Evolutionary conservation across 768 basidiomycete species (phyloP).

Genomic region (Gloeostereum incarnatum): DNA sequence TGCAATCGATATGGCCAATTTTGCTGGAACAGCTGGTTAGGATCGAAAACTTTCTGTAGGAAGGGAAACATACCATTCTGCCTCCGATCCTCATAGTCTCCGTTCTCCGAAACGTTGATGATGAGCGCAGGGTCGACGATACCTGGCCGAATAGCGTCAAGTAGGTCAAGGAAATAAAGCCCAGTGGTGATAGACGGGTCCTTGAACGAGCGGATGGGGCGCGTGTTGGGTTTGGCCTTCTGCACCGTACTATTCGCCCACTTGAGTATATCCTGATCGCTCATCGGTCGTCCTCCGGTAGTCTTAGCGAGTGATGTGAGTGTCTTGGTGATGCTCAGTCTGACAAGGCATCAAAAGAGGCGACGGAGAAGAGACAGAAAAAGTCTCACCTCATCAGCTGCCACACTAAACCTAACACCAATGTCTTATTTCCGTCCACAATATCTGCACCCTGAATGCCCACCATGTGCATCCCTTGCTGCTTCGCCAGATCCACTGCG

Average conservation of each 20-base stretch:
- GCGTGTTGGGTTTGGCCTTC: conserved; percentile 46
- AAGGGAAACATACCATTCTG: conserved; percentile 67
- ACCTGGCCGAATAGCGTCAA: conserved; percentile 87
- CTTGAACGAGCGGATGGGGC: conserved; percentile 85
- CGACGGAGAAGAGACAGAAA: neutral
- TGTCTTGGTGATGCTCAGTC: conserved; percentile 87
- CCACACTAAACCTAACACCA: conserved; percentile 96
- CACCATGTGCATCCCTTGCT: conserved; percentile 91
- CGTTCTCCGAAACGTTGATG: conserved; percentile 44
- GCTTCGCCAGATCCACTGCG: conserved; percentile 83
- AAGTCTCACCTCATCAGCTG: conserved; percentile 80
- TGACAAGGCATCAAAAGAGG: conserved; percentile 15
- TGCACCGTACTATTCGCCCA: conserved; percentile 94
- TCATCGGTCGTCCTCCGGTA: conserved; percentile 71
- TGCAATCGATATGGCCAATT: conserved; percentile 97
- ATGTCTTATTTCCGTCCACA: conserved; percentile 85
- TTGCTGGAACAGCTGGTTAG: conserved; percentile 42
- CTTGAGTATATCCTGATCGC: conserved; percentile 87
- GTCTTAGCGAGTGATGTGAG: conserved; percentile 65
- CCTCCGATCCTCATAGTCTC: conserved; percentile 79
- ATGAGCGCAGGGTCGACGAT: conserved; percentile 90
- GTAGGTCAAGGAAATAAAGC: conserved; percentile 86
- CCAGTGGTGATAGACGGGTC: conserved; percentile 85
- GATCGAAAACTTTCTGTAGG: neutral
- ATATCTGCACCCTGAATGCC: conserved; percentile 98